phyloP scores from a whole-genome alignment of 257 asterid genomes.

The Solanum chiquidenum region DNA sequence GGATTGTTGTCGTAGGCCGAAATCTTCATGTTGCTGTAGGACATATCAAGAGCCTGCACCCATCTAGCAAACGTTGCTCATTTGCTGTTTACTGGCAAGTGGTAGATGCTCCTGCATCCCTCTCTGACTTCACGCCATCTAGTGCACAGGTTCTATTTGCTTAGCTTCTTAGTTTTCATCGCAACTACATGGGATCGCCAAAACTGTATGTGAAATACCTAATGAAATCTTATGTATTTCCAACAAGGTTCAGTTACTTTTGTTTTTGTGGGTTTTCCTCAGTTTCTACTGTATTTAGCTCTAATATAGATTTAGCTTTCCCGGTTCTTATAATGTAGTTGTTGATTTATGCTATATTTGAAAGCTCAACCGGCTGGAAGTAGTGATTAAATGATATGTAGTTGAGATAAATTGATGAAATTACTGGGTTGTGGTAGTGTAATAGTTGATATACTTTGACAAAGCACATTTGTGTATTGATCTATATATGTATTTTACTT shows the following conservation, averaged over 20 bases:
- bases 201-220: neutral
- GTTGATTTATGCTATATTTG: neutral
- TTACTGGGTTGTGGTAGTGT: neutral
- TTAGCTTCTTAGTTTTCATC: slow-evolving; percentile 19
- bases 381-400: neutral
- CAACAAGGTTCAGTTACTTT: neutral
- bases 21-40: slow-evolving; percentile 91
- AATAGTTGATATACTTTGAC: neutral
- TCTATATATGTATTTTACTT: neutral
- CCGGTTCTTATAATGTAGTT: neutral
- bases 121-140: slow-evolving; percentile 62
- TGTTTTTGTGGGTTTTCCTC: neutral
- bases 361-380: neutral
- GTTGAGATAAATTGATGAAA: neutral
- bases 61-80: slow-evolving; percentile 15
- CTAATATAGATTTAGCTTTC: neutral
- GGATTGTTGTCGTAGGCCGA: slow-evolving; percentile 75
- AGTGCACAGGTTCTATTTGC: slow-evolving; percentile 91
- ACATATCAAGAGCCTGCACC: slow-evolving; percentile 15
- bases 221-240: neutral
- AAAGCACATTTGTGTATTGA: neutral
- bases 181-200: neutral
- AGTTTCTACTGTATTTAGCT: neutral
- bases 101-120: slow-evolving; percentile 65
- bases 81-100: slow-evolving; percentile 64